Evolutionary conservation across 495 filamentous ascomycete genomes (phyloP), one percentile per base, ranked within the genome.

Genomic region (Neurospora sp.): DNA sequence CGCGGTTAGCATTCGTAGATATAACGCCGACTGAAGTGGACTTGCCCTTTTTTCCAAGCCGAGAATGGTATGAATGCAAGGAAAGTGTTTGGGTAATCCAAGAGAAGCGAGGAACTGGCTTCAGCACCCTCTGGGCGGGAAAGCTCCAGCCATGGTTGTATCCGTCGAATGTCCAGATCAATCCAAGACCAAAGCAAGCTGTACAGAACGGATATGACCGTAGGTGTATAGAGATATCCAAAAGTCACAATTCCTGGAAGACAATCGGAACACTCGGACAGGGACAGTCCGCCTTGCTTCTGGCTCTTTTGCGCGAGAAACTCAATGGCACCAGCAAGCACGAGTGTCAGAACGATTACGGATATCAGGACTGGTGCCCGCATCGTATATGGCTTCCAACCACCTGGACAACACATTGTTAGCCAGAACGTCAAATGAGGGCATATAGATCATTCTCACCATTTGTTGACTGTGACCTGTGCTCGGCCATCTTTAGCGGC

Each of bases 31-130:
- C n/a, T n/a, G n/a, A n/a, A n/a, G n/a, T n/a, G n/a, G 27, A 9
- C 75, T 49, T 73, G 85, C 86, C 81, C 76, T 41, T 74, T 69
- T 37, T 73, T 77, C 2, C 82, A 49, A 1, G 87, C 84, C 41
- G 74, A 78, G 20, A 87, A 66, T 0, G 87, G 86, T n/a, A 85
- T 80, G 41, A 82, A 78, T 0, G 84, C 81, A 4, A 88, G 60
- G 69, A 87, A 87, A 23, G 85, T 84, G 39, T 83, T 84, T 0
- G 85, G 85, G 74, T 88, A 88, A 23, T 84, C 76, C 0, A 88
- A 76, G 0, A 86, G 72, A 2, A 88, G 35, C 0, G 85, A 86
- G 35, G 86, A 72, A 39, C 75, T 72, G 0, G 78, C 83, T 2
- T 40, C 41, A 7, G 85, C 84, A 7, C 86, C 86, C 2, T 78